phyloP scores from a whole-genome alignment of 73 alveolate genomes.

The Stentor coeruleus region DNA sequence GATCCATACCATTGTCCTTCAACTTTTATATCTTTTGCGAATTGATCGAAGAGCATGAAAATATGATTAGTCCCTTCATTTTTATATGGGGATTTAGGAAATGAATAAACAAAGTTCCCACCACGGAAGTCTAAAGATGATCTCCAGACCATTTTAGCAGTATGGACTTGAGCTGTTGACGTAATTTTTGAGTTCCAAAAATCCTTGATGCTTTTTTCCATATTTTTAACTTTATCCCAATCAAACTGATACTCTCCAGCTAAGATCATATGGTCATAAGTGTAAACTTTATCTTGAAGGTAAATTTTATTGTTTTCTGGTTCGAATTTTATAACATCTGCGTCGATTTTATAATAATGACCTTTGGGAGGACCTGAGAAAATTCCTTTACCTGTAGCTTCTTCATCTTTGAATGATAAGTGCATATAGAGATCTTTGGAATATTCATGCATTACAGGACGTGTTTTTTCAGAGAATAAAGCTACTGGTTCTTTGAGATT shows the following conservation, averaged over 20 bases:
- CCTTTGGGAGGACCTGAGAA: conserved; percentile 26
- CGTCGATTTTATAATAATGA: conserved; percentile 16
- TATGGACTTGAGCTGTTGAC: conserved; percentile 4
- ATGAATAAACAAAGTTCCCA: conserved; percentile 13
- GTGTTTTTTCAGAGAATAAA: conserved; percentile 15
- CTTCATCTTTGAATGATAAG: conserved; percentile 19
- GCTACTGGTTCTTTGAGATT: conserved; percentile 23
- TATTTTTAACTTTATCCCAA: background rate
- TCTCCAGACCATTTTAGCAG: background rate
- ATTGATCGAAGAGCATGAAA: background rate
- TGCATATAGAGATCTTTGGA: conserved; percentile 26
- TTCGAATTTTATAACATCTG: conserved; percentile 18
- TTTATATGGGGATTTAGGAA: conserved; percentile 28
- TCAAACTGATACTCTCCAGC: conserved; percentile 21
- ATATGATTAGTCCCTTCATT: conserved; percentile 29
- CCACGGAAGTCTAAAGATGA: conserved; percentile 16
- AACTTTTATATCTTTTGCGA: conserved; percentile 7
- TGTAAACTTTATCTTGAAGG: background rate
- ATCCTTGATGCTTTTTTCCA: conserved; percentile 15
- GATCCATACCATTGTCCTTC: background rate
- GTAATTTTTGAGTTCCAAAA: conserved; percentile 13
- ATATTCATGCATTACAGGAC: background rate
- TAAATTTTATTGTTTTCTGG: conserved; percentile 24
- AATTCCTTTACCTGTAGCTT: conserved; percentile 22
- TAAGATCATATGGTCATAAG: conserved; percentile 21